Base-by-base conservation (phyloP, 306 rosid species). In the Crotalaria pallida region DNA sequence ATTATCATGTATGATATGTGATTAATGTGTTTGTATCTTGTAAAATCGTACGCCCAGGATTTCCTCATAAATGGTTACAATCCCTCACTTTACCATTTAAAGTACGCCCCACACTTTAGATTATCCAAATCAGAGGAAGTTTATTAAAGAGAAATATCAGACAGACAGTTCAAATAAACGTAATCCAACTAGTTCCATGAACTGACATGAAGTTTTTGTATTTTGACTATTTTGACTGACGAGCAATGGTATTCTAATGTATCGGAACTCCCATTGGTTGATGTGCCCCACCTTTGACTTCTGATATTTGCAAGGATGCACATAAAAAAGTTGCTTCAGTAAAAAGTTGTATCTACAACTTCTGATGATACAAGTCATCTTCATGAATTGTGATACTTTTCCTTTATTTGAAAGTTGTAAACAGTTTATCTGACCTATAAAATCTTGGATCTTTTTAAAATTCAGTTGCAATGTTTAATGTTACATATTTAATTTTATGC, bases 371-470 rank as follows among this genome's bases (percentile, higher is more conserved):
- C 49, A 45, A 68, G 16, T 49, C 12, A 29, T 31, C 18, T 11
- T 27, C 12, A 43, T 10, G 11, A 34, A 34, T 34, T 2, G 8
- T 34, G 41, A 36, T 69, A 10, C 44, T 50, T 50, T 64, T 64
- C 24, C 47, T 26, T 10, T 2, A 15, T 17, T 40, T 36, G 36
- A 2, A 9, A 10, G 56, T 64, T 3, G 61, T 10, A 11, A 66
- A 40, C 58, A 33, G 53, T 33, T 31, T 55, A 23, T 70, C 41
- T 19, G 61, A 64, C 49, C 58, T 58, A 69, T 55, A 69, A 16
- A 61, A 47, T 47, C 29, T 58, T 4, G 4, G 36, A 58, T 75
- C 45, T 26, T 6, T 18, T 51, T 66, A 43, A 61, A 60, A 12
- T 15, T 50, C n/a, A 44, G 19, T 26, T 34, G 26, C 26, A 43